These are phyloP conservation scores for Aspergillus taichungensis DNA, from an alignment of 495 filamentous ascomycete species.

Conservation along the genomic window DNA sequence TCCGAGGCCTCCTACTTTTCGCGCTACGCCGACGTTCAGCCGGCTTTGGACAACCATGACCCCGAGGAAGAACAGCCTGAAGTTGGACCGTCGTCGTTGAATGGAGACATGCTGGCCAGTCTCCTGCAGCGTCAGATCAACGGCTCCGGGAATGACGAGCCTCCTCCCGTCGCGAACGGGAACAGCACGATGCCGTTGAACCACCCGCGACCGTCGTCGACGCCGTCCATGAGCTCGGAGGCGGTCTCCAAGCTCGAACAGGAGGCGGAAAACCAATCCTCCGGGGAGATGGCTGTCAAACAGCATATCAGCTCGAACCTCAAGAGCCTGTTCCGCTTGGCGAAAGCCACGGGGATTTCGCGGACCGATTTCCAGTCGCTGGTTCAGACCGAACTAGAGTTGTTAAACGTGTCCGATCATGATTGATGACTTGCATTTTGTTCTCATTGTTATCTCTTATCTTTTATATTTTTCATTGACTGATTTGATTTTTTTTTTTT, in stretches of 20 bases:
- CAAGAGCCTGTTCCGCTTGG: slow-evolving; percentile 79
- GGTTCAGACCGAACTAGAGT: slow-evolving; percentile 71
- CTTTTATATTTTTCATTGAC: background rate
- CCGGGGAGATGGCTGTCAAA: slow-evolving; percentile 71
- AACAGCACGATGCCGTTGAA: slow-evolving; percentile 20
- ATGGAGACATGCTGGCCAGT: slow-evolving; percentile 39
- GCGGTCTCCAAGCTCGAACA: slow-evolving; percentile 59
- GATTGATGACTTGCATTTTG: slow-evolving; percentile 29
- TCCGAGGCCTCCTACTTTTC: slow-evolving; percentile 57
- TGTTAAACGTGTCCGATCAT: slow-evolving; percentile 66
- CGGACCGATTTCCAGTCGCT: slow-evolving; percentile 75
- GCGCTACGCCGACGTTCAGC: slow-evolving; percentile 82
- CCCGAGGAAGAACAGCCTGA: slow-evolving; percentile 51
- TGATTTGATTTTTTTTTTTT: slow-evolving; percentile 1
- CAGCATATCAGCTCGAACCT: slow-evolving; percentile 84
- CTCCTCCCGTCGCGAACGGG: slow-evolving; percentile 13
- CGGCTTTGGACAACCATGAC: slow-evolving; percentile 83
- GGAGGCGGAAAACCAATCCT: slow-evolving; percentile 52
- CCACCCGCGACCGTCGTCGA: slow-evolving; percentile 38
- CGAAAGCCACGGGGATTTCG: slow-evolving; percentile 70
- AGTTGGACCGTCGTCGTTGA: slow-evolving; percentile 44
- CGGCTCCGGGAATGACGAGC: slow-evolving; percentile 6
- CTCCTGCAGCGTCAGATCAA: slow-evolving; percentile 26
- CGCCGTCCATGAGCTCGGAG: slow-evolving; percentile 48
- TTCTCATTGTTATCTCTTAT: slow-evolving; percentile 8